Conservation (phyloP, 2,329 filamentous ascomycete genomes). For the Hypoxylon sp. region DNA sequence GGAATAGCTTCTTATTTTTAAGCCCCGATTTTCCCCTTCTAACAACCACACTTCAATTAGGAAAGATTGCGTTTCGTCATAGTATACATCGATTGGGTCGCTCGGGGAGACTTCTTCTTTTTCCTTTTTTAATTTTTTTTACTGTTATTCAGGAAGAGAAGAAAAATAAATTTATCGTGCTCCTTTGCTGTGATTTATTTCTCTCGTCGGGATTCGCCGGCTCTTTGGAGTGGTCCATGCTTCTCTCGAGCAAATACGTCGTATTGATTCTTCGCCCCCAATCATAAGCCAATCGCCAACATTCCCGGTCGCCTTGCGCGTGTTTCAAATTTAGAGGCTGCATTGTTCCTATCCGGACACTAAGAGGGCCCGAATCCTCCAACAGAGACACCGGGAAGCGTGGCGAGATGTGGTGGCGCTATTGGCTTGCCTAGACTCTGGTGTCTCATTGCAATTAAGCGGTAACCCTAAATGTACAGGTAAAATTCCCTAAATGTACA, state of each 20-base stretch:
- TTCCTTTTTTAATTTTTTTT: too few relatives aligned
- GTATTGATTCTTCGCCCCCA: neutral
- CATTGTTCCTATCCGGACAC: neutral
- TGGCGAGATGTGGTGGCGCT: constrained; percentile 5
- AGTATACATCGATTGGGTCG: too few relatives aligned
- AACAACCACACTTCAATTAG: too few relatives aligned
- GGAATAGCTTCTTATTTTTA: too few relatives aligned
- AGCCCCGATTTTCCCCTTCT: too few relatives aligned
- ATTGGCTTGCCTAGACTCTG: neutral
- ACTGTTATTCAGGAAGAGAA: too few relatives aligned
- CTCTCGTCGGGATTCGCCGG: too few relatives aligned
- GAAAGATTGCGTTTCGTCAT: too few relatives aligned
- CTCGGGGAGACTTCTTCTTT: too few relatives aligned
- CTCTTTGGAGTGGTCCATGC: neutral
- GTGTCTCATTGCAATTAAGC: constrained; percentile 3
- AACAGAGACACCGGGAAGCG: constrained; percentile 2
- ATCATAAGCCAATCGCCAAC: constrained; percentile 10
- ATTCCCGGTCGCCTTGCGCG: neutral
- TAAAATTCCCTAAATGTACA: too few relatives aligned
- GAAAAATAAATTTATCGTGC: too few relatives aligned
- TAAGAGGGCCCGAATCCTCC: constrained; percentile 22
- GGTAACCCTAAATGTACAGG: too few relatives aligned
- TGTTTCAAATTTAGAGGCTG: constrained; percentile 16
- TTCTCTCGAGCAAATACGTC: neutral
- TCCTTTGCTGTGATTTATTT: neutral